Conservation (phyloP, 768 basidiomycete genomes). For the Cystobasidium ongulense region DNA sequence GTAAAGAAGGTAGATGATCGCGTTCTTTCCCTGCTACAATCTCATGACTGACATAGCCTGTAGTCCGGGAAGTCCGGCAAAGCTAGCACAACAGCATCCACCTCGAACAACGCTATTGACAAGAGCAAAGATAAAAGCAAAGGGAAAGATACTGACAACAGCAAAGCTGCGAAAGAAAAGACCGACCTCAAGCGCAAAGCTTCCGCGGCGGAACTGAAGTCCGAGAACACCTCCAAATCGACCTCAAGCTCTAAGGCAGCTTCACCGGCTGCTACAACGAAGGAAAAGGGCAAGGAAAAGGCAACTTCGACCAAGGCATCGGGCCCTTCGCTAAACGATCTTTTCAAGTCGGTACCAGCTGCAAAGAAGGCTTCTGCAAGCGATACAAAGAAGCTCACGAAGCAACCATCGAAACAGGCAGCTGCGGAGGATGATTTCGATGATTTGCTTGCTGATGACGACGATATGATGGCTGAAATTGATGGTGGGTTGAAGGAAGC, state of each 20-base stretch:
- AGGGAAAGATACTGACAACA: not conserved
- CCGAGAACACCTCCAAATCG: not conserved
- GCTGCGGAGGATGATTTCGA: slow-evolving; percentile 8
- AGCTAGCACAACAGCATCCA: not conserved
- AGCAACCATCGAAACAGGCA: not conserved
- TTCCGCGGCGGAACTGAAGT: not conserved
- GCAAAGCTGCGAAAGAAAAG: not conserved
- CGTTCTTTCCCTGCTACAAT: not conserved
- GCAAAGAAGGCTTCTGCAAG: not conserved
- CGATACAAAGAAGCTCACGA: not conserved
- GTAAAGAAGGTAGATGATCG: not conserved
- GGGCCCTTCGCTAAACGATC: not conserved
- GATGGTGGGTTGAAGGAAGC: slow-evolving; percentile 1
- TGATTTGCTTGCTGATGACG: slow-evolving; percentile 21
- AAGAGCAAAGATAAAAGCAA: not conserved
- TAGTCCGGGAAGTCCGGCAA: not conserved
- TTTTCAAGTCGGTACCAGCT: not conserved
- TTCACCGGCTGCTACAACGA: not conserved
- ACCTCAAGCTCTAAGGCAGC: not conserved
- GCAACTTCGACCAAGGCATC: not conserved
- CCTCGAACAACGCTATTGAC: not conserved
- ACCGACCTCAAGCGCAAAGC: slow-evolving; percentile 29
- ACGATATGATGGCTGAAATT: slow-evolving; percentile 29
- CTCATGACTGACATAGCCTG: not conserved
- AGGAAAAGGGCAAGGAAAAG: slow-evolving; percentile 7